These are phyloP conservation scores for Lentinula boryana DNA, from an alignment of 768 basidiomycete genomes.

Conservation along the genomic window DNA sequence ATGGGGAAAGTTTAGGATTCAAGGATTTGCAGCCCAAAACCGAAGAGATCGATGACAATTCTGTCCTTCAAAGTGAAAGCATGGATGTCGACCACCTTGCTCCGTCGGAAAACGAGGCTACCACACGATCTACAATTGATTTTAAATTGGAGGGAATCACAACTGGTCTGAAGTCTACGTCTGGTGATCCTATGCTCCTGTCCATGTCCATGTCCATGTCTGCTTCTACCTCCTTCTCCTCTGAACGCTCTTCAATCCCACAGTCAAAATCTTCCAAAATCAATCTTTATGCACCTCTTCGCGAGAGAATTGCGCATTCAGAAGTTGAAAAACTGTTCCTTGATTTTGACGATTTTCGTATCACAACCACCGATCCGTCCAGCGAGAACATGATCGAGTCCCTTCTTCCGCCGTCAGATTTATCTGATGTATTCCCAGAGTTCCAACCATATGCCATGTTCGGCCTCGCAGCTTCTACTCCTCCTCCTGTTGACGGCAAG, in stretches of 20 bases:
- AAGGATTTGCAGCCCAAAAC: conserved; percentile 27
- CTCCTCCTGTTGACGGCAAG: conserved; percentile 29
- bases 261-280: conserved; percentile 36
- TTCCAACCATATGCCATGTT: conserved; percentile 56
- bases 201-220: conserved; percentile 13
- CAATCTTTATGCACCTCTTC: conserved; percentile 48
- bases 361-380: conserved; percentile 14
- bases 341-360: conserved; percentile 34
- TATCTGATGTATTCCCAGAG: conserved; percentile 80
- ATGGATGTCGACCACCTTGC: conserved; percentile 23
- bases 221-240: conserved; percentile 34
- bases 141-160: neutral
- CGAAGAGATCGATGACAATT: conserved; percentile 54
- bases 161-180: conserved; percentile 46
- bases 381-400: conserved; percentile 19
- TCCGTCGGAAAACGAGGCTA: conserved; percentile 14
- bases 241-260: conserved; percentile 24
- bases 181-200: conserved; percentile 46
- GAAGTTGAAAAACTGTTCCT: conserved; percentile 49
- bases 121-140: conserved; percentile 12
- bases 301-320: conserved; percentile 58
- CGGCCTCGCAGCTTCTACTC: conserved; percentile 34
- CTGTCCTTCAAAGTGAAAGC: conserved; percentile 25
- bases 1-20: conserved; percentile 20
- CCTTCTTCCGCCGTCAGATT: conserved; percentile 32